Conservation (phyloP, 1,284 basidiomycete species). For the Mycena sp. region DNA sequence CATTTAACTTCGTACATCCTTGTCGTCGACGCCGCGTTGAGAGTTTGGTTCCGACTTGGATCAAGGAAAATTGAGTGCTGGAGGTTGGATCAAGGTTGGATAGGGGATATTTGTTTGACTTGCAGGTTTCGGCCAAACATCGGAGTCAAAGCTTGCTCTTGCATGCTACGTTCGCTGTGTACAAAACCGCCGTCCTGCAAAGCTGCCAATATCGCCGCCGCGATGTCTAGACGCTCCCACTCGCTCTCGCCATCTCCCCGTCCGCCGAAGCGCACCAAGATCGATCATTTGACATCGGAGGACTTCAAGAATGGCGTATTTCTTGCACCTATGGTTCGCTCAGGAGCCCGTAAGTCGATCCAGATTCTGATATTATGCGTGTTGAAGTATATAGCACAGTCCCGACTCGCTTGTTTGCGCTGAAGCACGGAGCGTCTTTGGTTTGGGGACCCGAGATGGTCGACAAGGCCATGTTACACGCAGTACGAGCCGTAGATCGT, state of each 20-base stretch:
- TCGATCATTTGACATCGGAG: conserved; percentile 65
- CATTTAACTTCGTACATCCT: no score
- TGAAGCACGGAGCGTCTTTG: conserved; percentile 93
- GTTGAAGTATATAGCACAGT: conserved; percentile 52
- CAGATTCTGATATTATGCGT: background rate
- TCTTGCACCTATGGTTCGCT: conserved; percentile 96
- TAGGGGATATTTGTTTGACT: no score
- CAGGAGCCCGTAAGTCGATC: conserved; percentile 78
- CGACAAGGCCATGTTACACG: conserved; percentile 94
- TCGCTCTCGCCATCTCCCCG: conserved; percentile 59
- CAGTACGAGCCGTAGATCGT: conserved; percentile 88
- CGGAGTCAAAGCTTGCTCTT: background rate
- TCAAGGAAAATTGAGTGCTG: no score
- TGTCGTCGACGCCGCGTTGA: no score
- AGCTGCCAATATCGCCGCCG: background rate
- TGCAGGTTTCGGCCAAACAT: background rate
- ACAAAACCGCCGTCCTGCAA: background rate
- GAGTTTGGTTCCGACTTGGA: no score
- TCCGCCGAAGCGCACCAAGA: conserved; percentile 61
- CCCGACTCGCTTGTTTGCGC: conserved; percentile 84
- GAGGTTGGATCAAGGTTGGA: no score
- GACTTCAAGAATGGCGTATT: conserved; percentile 86
- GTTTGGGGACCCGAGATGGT: conserved; percentile 99
- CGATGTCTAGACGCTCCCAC: conserved; percentile 60
- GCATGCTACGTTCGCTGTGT: background rate